Percentiles rank a stretch among this genome's conserved stretches.
Evolutionary conservation across 1,284 basidiomycete species (phyloP).

Genomic region (Amylostereum areolatum): DNA sequence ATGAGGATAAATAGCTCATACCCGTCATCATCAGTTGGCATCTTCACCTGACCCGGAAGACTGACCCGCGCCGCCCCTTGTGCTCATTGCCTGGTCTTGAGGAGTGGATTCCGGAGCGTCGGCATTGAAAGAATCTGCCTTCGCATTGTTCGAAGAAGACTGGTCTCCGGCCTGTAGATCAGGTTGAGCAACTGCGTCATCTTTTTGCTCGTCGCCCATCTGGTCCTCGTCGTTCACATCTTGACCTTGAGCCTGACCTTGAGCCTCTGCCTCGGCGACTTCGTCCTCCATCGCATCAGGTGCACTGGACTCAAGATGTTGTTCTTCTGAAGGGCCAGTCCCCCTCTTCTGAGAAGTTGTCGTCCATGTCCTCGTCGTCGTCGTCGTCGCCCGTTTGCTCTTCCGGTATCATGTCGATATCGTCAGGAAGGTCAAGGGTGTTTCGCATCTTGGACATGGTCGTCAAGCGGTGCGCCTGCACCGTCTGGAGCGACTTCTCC

Average conservation of each 20-base stretch:
- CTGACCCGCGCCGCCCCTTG: constrained; percentile 13
- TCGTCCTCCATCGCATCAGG: constrained; percentile 9
- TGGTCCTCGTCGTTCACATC: neutral
- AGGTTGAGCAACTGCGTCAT: constrained; percentile 13
- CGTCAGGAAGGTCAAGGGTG: constrained; percentile 80
- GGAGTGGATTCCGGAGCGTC: constrained; percentile 5
- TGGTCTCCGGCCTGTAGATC: constrained; percentile 33
- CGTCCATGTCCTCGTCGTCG: constrained; percentile 31
- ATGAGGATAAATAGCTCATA: constrained; percentile 4
- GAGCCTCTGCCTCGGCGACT: constrained; percentile 12
- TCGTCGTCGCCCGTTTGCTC: constrained; percentile 31
- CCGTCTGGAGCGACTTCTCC: constrained; percentile 37
- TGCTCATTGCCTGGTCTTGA: constrained; percentile 2
- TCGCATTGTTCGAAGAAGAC: constrained; percentile 6
- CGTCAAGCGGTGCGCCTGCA: constrained; percentile 65
- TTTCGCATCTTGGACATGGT: constrained; percentile 71
- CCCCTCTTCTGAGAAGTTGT: constrained; percentile 10
- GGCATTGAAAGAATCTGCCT: constrained; percentile 11
- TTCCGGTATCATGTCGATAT: constrained; percentile 61
- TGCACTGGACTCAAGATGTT: constrained; percentile 4
- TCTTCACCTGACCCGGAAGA: constrained; percentile 6
- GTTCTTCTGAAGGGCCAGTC: constrained; percentile 12
- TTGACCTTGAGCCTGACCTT: neutral
- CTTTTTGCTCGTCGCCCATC: constrained; percentile 6
- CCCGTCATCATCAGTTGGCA: constrained; percentile 7